Base-by-base conservation (phyloP, 768 basidiomycete species). In the Boletus edulis region DNA sequence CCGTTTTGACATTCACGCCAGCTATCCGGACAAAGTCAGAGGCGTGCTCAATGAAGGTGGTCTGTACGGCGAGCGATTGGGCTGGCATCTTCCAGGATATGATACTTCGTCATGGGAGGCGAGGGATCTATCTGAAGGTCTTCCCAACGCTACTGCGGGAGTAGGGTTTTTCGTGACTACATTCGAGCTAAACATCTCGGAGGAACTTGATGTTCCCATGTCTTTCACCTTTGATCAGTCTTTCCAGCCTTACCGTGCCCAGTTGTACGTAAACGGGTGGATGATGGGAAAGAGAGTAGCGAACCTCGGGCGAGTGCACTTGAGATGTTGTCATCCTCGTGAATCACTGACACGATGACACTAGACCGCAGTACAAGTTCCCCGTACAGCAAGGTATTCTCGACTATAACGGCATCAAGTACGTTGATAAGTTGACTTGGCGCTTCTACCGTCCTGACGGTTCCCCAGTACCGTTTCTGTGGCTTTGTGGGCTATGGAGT, bases 181-280 rank as follows among this genome's bases (percentile, higher is more conserved):
- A 0, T 89, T 94, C 68, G 72, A 81, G 14, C 72, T 93, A 38
- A 63, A 78, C 42, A 75, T 92, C 31, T 81, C 85, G 0, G 57
- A 67, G 12, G 82, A 77, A 20, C 69, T 81, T n/a, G 91, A 93
- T 62, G 79, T 82, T 5, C 81, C 81, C 58, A 72, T 92, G 61
- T 87, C 86, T 14, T 89, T 92, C 65, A 81, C 77, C 1, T 92
- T 91, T 64, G 79, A 84, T 46, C 78, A 84, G 45, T 68, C 77
- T 2, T 77, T 77, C 5, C 84, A 87, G 62, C 78, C 87, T 22
- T 92, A 91, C 62, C 80, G 90, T 15, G 84, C 85, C 4, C 75
- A 83, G 42, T 60, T 93, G 40, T 92, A 89, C 55, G 86, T 93
- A 18, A 92, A 94, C 61, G 91, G 91, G 13, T 94, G 91, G 91